A percentile compares a stretch with the other conserved stretches of the same genome.
Conservation (phyloP, 495 filamentous ascomycete species). For the Penicillium samsonianum region DNA sequence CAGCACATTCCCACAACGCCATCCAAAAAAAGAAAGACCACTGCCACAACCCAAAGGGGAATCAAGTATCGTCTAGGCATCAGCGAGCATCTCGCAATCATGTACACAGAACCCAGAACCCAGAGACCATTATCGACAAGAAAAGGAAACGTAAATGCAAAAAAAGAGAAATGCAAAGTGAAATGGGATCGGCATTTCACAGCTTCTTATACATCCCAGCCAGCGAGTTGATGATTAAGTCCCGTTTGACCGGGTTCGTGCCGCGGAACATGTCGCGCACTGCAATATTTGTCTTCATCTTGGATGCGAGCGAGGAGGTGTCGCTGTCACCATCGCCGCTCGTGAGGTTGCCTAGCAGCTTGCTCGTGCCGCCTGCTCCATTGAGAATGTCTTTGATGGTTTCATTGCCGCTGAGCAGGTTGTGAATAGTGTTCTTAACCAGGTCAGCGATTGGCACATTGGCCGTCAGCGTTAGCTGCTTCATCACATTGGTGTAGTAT, state of each 20-base stretch:
- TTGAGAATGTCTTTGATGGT: conserved; percentile 2
- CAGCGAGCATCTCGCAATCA: conserved; percentile 6
- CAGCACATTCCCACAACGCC: background rate
- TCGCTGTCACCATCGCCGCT: background rate
- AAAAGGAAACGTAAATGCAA: background rate
- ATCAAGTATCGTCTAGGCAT: conserved; percentile 26
- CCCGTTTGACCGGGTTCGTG: conserved; percentile 1
- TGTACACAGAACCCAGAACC: conserved; percentile 1
- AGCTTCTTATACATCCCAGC: conserved; percentile 6
- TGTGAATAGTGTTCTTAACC: conserved; percentile 39
- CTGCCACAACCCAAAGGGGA: conserved; percentile 12
- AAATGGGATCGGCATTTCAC: background rate
- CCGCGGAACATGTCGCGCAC: conserved; percentile 6
- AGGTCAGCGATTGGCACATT: conserved; percentile 31
- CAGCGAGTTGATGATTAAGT: conserved; percentile 2
- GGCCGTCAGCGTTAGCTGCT: conserved; percentile 35
- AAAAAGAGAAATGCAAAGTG: background rate
- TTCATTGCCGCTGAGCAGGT: conserved; percentile 18
- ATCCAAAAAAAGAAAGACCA: conserved; percentile 10
- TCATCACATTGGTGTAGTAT: conserved; percentile 46
- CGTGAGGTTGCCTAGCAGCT: conserved; percentile 3
- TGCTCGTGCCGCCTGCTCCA: background rate
- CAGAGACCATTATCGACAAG: background rate
- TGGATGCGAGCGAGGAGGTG: background rate
- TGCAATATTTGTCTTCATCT: conserved; percentile 16